These are phyloP conservation scores for Pouteria glomerata DNA, from an alignment of 148 eudicot species.

Conservation along the genomic window DNA sequence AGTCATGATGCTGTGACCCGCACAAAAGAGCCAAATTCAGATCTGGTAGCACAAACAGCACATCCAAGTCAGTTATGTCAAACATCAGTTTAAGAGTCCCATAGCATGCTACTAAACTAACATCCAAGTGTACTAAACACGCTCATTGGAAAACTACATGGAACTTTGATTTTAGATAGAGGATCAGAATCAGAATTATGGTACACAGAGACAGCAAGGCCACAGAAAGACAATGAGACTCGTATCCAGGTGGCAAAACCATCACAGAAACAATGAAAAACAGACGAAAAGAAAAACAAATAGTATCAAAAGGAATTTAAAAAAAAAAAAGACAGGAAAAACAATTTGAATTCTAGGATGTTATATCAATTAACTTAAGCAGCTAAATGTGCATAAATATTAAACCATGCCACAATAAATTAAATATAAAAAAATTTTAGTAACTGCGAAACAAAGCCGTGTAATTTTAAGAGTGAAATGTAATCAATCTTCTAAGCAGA, in stretches of 20 bases:
- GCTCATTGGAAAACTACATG: neutral
- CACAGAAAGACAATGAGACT: neutral
- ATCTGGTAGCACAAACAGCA: conserved; percentile 8
- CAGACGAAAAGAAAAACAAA: neutral
- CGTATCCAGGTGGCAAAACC: neutral
- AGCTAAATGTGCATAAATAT: neutral
- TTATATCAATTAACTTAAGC: neutral
- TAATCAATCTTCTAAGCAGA: neutral
- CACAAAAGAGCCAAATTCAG: neutral
- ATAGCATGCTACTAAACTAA: neutral
- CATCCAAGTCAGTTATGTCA: neutral
- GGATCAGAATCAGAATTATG: neutral
- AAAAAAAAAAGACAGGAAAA: too few species aligned
- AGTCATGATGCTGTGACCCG: neutral
- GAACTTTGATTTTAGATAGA: neutral
- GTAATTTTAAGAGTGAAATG: neutral
- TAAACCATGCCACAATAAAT: neutral
- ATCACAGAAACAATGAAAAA: neutral
- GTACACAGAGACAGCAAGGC: neutral
- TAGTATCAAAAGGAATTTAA: neutral
- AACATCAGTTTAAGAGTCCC: neutral
- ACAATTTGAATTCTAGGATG: too few species aligned
- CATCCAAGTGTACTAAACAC: neutral
- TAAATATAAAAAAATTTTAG: neutral
- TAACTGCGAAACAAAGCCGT: neutral